Conservation (phyloP, 208 protist species). For the Borovskyia barvae region DNA sequence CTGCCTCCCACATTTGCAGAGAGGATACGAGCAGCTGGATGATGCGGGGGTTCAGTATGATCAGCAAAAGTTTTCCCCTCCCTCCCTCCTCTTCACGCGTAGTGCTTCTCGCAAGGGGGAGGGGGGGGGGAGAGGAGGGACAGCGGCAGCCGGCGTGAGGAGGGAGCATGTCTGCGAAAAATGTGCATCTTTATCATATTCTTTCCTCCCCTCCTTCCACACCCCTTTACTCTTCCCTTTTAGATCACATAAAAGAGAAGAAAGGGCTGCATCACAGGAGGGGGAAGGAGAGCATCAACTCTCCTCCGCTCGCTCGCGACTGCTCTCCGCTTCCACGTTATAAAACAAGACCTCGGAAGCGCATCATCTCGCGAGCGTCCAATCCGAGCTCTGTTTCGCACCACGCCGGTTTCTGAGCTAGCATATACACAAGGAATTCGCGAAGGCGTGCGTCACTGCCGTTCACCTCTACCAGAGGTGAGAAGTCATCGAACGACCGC, state of each 20-base stretch:
- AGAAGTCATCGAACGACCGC: conserved; percentile 18
- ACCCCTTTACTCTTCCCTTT: background rate
- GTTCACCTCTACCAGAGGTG: conserved; percentile 38
- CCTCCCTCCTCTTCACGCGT: background rate
- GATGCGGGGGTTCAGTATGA: no score
- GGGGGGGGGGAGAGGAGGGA: background rate
- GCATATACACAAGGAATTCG: conserved; percentile 43
- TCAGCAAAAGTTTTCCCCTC: background rate
- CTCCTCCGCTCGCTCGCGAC: no score
- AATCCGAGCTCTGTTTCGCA: conserved; percentile 55
- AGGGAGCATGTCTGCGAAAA: background rate
- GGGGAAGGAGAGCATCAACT: no score
- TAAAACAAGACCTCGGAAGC: no score
- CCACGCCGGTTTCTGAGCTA: conserved; percentile 35
- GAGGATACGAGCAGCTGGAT: no score
- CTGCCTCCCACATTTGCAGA: no score
- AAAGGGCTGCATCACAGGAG: no score
- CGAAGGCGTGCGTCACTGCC: conserved; percentile 46
- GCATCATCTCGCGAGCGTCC: conserved; percentile 56
- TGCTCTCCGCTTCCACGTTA: no score
- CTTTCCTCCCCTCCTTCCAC: conserved; percentile 7
- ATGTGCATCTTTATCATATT: background rate
- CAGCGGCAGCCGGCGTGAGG: background rate
- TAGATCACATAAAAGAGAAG: no score
- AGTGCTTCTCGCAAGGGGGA: background rate